Percentiles rank a stretch among this genome's conserved stretches.
Evolutionary conservation across 2,329 filamentous ascomycete species (phyloP).

Genomic region (Coleophoma eucalyptorum): DNA sequence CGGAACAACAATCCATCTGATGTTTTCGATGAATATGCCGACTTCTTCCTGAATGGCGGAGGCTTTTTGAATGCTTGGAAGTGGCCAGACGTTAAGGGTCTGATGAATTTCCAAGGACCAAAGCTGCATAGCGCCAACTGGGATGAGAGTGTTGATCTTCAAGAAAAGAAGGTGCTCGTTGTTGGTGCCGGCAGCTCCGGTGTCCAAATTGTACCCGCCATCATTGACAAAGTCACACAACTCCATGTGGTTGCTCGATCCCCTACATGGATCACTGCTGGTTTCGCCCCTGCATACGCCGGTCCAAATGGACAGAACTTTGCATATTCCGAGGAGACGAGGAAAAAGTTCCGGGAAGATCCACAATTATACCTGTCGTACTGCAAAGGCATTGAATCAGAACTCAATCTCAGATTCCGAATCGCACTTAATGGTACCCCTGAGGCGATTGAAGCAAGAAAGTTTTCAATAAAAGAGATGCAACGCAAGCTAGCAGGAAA

Average conservation of each 20-base stretch:
- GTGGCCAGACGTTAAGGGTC: slow-evolving; percentile 2
- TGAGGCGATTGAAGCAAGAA: not conserved
- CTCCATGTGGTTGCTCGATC: not conserved
- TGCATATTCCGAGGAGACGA: slow-evolving; percentile 29
- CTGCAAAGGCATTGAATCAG: slow-evolving; percentile 40
- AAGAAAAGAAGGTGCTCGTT: slow-evolving; percentile 44
- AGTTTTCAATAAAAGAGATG: not conserved
- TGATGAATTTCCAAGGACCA: not conserved
- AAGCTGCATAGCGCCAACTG: slow-evolving; percentile 26
- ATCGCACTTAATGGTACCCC: slow-evolving; percentile 28
- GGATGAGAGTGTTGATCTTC: slow-evolving; percentile 42
- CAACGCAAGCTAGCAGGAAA: not conserved
- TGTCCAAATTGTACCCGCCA: slow-evolving; percentile 48
- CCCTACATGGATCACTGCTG: slow-evolving; percentile 31
- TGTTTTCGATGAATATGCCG: slow-evolving; percentile 36
- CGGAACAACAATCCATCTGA: slow-evolving; percentile 26
- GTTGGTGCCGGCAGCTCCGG: slow-evolving; percentile 52
- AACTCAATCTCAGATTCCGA: slow-evolving; percentile 39
- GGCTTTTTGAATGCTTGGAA: slow-evolving; percentile 24
- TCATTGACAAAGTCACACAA: slow-evolving; percentile 27
- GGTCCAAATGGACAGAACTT: slow-evolving; percentile 36
- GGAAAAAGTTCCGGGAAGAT: not conserved
- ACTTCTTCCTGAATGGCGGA: slow-evolving; percentile 44
- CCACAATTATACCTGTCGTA: slow-evolving; percentile 40
- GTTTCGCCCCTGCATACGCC: not conserved